These are phyloP conservation scores for Lachnellula hyalina DNA, from an alignment of 2,329 filamentous ascomycete species.

Conservation along the genomic window DNA sequence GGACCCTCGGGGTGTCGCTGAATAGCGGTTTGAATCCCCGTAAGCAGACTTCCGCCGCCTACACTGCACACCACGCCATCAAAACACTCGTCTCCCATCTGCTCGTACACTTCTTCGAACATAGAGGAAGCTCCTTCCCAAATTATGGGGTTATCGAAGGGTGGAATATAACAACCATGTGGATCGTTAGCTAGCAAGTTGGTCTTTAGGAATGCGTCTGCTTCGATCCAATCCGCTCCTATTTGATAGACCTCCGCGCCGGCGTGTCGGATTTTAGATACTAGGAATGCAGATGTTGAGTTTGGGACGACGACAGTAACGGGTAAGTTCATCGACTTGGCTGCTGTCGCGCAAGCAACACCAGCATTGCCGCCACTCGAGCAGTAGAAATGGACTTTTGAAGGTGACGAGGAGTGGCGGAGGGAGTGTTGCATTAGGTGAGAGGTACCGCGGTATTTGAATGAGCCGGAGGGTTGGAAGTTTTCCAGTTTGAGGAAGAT, in stretches of 20 bases:
- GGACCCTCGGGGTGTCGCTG: conserved; percentile 23
- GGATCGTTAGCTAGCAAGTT: conserved; percentile 46
- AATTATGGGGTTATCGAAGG: conserved; percentile 63
- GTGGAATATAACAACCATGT: conserved; percentile 58
- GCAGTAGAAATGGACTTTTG: conserved; percentile 65
- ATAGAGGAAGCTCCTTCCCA: conserved; percentile 62
- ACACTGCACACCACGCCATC: conserved; percentile 73
- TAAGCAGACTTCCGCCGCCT: conserved; percentile 75
- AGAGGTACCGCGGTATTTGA: conserved; percentile 76
- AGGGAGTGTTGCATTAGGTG: conserved; percentile 57
- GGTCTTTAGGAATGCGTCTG: conserved; percentile 60
- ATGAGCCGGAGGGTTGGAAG: conserved; percentile 76
- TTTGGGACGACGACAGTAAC: conserved; percentile 72
- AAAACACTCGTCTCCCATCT: conserved; percentile 36
- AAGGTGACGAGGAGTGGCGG: conserved; percentile 6
- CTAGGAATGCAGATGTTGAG: conserved; percentile 62
- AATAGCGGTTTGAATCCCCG: conserved; percentile 64
- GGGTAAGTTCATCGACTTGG: conserved; percentile 55
- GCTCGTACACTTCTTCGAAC: conserved; percentile 38
- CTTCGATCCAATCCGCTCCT: conserved; percentile 64
- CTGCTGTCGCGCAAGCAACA: conserved; percentile 72
- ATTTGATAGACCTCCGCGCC: conserved; percentile 65
- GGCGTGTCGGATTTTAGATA: conserved; percentile 62
- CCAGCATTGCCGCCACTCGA: conserved; percentile 81
- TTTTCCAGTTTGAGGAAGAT: conserved; percentile 84